phyloP scores from a whole-genome alignment of 371 early-diverging fungal species.

The Syncephalastrum racemosum region DNA sequence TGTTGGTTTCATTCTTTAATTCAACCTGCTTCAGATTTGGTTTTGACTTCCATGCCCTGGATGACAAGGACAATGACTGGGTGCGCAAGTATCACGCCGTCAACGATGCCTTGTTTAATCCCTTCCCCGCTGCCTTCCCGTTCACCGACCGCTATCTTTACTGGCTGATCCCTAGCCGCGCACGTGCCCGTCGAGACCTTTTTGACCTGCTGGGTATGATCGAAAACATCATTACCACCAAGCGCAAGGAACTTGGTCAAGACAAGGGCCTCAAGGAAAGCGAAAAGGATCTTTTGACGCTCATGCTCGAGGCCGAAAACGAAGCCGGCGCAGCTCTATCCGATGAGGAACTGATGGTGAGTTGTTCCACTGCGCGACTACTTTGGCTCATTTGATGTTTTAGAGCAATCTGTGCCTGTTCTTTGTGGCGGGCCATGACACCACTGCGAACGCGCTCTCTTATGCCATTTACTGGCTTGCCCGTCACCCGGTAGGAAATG shows the following conservation, averaged over 20 bases:
- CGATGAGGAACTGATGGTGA: slow-evolving; percentile 18
- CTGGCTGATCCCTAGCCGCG: slow-evolving; percentile 13
- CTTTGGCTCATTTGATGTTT: background rate
- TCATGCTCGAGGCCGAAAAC: slow-evolving; percentile 38
- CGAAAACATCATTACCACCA: slow-evolving; percentile 34
- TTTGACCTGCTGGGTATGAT: slow-evolving; percentile 29
- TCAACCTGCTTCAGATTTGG: slow-evolving; percentile 14
- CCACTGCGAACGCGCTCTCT: slow-evolving; percentile 27
- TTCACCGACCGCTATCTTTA: slow-evolving; percentile 35
- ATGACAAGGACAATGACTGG: slow-evolving; percentile 12
- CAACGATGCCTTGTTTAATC: slow-evolving; percentile 22
- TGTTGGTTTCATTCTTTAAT: too few relatives aligned
- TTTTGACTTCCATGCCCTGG: slow-evolving; percentile 16
- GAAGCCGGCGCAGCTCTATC: slow-evolving; percentile 11
- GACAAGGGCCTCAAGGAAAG: slow-evolving; percentile 23
- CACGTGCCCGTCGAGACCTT: slow-evolving; percentile 18
- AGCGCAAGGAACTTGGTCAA: slow-evolving; percentile 21
- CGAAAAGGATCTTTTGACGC: slow-evolving; percentile 43
- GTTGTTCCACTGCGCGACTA: background rate
- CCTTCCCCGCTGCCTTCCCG: slow-evolving; percentile 49
- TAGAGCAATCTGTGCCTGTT: slow-evolving; percentile 22
- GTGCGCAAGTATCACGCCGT: slow-evolving; percentile 25
- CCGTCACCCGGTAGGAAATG: slow-evolving; percentile 18
- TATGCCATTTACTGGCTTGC: slow-evolving; percentile 35
- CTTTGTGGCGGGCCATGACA: slow-evolving; percentile 34